phyloP scores from a whole-genome alignment of 306 rosid species.

The Trifolium pratense region DNA sequence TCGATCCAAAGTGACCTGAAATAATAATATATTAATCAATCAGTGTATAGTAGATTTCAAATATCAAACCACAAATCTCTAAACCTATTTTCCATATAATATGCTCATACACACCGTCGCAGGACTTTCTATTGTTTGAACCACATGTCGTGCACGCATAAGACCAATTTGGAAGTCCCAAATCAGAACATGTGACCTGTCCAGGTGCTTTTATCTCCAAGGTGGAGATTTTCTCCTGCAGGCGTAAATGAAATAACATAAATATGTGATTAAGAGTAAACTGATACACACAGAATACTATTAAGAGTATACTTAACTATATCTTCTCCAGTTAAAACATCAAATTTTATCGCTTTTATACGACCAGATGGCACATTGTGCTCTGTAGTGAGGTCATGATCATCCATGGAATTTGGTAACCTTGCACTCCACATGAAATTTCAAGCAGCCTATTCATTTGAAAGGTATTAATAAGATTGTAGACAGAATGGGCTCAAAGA shows the following conservation, averaged over 20 bases:
- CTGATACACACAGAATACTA: constrained; percentile 19
- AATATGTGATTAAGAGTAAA: constrained; percentile 19
- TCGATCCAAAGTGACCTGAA: constrained; percentile 89
- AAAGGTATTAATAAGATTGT: constrained; percentile 31
- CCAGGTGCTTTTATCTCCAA: constrained; percentile 56
- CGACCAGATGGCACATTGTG: constrained; percentile 51
- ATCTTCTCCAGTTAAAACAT: constrained; percentile 53
- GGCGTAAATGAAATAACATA: constrained; percentile 38
- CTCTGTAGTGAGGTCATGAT: constrained; percentile 48
- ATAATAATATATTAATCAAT: constrained; percentile 40
- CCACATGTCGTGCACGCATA: constrained; percentile 80
- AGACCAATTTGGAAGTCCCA: constrained; percentile 88
- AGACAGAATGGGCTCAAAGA: constrained; percentile 33
- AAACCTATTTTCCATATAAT: constrained; percentile 34
- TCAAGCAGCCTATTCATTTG: constrained; percentile 50
- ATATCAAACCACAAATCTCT: constrained; percentile 26
- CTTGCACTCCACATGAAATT: constrained; percentile 43
- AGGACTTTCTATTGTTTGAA: constrained; percentile 53
- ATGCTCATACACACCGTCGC: constrained; percentile 70
- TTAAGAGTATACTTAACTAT: constrained; percentile 59
- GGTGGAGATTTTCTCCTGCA: constrained; percentile 69
- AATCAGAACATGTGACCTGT: constrained; percentile 75
- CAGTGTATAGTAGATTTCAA: constrained; percentile 34
- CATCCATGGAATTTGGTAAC: constrained; percentile 60
- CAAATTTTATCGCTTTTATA: constrained; percentile 56